Base-by-base conservation (phyloP, 306 rosid species). In the Prunus mira region DNA sequence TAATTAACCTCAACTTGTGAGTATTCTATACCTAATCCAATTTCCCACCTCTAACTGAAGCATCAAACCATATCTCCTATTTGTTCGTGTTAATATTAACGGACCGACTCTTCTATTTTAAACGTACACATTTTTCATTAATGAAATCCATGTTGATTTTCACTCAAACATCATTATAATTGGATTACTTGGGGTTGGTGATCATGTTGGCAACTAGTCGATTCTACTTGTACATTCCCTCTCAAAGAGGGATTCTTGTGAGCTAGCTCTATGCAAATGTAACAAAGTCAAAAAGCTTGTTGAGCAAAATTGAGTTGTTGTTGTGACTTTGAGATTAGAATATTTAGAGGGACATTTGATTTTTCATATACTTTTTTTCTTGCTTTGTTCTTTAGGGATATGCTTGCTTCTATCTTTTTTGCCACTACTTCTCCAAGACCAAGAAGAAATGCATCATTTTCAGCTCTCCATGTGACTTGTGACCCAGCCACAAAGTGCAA, bases 401-500 rank as follows among this genome's bases (percentile, higher is more conserved):
- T 19, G 57, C 30, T 54, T 20, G 57, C 30, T 19, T 20, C 43
- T 38, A 38, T 38, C 43, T 38, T 47, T 25, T 68, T 68, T 22
- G 25, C 47, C 69, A 32, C 22, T 65, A n/a, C 30, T 43, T 67
- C 34, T 24, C 4, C 55, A 43, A 55, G 65, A 60, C 32, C 65
- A 24, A 25, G 65, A 10, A 38, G 22, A 65, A 66, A 46, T 38
- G 56, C 65, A 66, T 54, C 28, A 65, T 76, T 66, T 51, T 9
- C 28, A 65, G 45, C 60, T 46, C 57, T 28, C 74, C 82, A 79
- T 58, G 83, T 80, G 83, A 79, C 34, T 28, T 11, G 65, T 60
- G 65, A 24, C 54, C 73, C 64, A 56, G 55, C 20, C 43, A 38
- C 43, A 24, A 28, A 28, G 22, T 55, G 56, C 63, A 73, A 79